A percentile compares a stretch with the other conserved stretches of the same genome.
phyloP scores from a whole-genome alignment of 2,329 filamentous ascomycete genomes.

The Xylaria sp. region DNA sequence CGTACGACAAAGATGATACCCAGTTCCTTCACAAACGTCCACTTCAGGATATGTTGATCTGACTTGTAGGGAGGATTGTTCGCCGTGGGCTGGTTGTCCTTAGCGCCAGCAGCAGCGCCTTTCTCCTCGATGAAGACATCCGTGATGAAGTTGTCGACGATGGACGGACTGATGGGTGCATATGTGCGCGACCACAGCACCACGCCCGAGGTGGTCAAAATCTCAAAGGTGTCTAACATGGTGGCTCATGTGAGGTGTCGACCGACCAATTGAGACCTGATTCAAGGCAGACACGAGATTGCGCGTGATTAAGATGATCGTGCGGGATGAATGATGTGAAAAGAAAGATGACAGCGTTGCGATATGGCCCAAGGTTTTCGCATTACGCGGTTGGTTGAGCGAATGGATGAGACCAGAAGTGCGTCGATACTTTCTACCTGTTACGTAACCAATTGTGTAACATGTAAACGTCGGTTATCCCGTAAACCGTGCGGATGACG shows the following conservation, averaged over 20 bases:
- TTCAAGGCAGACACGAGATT: not conserved
- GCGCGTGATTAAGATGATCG: conserved; percentile 1
- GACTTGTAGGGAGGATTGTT: conserved; percentile 73
- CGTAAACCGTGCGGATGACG: too few species aligned
- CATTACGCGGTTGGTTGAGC: not conserved
- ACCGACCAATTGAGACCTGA: not conserved
- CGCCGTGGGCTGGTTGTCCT: conserved; percentile 53
- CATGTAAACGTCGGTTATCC: too few species aligned
- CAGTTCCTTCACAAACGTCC: conserved; percentile 86
- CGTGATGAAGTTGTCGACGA: conserved; percentile 91
- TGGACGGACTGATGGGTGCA: conserved; percentile 68
- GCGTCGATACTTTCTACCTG: not conserved
- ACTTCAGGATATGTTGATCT: conserved; percentile 92
- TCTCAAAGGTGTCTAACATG: conserved; percentile 97
- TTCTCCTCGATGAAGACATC: conserved; percentile 98
- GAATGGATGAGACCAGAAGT: not conserved
- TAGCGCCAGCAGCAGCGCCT: conserved; percentile 55
- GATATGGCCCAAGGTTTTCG: not conserved
- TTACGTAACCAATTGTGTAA: not conserved
- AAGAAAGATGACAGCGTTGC: conserved; percentile 12
- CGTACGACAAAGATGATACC: conserved; percentile 88
- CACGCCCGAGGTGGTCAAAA: conserved; percentile 90
- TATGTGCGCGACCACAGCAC: conserved; percentile 94
- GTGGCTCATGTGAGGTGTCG: conserved; percentile 7
- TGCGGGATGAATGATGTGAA: conserved; percentile 23